Evolutionary conservation across 83 land plant species (phyloP), one percentile per base, ranked within the genome.

Genomic region (Picea abies): DNA sequence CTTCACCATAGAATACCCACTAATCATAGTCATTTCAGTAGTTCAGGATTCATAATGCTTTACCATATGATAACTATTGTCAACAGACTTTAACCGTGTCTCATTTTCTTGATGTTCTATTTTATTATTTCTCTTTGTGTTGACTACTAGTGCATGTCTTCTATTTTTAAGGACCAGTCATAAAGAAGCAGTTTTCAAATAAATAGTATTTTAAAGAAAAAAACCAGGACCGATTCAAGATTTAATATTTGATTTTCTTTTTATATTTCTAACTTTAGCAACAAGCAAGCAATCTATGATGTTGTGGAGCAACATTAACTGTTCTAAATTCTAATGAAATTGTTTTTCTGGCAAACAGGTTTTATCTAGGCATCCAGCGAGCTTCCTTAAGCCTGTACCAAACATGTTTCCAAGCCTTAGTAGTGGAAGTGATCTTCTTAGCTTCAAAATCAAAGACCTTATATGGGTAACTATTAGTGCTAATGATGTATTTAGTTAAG

Each of bases 321-420:
- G n/a, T 7, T 17, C 20, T 9, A 72, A 72, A n/a, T n/a, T n/a
- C n/a, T n/a, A n/a, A n/a, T 44, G 11, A 41, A 72, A 44, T 41
- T 9, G 0, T 69, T 25, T 7, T 63, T 80, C 19, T 71, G 41
- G 12, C 70, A 60, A 83, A 93, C 85, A 89, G 99, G 98, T 94
- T 69, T 76, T 90, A n/a, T 91, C 99, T 25, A 86, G 99, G 22
- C 92, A 94, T 78, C 84, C 89, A 86, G 92, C 92, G 25, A 93
- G 91, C 84, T 86, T 94, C 70, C 83, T 97, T n/a, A n/a, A n/a
- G n/a, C n/a, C n/a, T n/a, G n/a, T n/a, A n/a, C n/a, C n/a, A n/a
- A n/a, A n/a, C n/a, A n/a, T n/a, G n/a, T n/a, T n/a, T n/a, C n/a
- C n/a, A n/a, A n/a, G n/a, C n/a, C n/a, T n/a, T n/a, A n/a, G n/a